A percentile compares a stretch with the other conserved stretches of the same genome.
phyloP scores from a whole-genome alignment of 2,329 filamentous ascomycete genomes.

The Metarhizium robertsii region DNA sequence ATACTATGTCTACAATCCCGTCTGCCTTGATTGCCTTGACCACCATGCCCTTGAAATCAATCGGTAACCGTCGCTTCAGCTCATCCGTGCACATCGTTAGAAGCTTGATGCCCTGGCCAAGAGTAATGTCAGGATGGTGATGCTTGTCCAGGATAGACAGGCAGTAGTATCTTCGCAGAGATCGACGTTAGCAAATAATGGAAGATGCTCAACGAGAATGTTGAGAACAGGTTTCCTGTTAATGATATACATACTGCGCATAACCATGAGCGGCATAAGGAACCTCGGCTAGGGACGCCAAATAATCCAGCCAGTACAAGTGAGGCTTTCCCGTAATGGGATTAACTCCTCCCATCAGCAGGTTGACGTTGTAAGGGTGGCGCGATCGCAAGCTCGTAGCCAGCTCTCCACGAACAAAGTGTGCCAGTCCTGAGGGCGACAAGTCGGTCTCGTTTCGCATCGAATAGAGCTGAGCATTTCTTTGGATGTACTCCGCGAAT shows the following conservation, averaged over 20 bases:
- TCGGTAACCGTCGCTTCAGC: conserved; percentile 89
- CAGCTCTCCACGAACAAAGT: conserved; percentile 90
- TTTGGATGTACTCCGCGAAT: conserved; percentile 99
- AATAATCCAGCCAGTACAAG: conserved; percentile 95
- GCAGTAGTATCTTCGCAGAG: conserved; percentile 72
- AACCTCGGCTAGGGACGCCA: conserved; percentile 77
- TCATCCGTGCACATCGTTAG: conserved; percentile 93
- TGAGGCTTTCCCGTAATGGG: conserved; percentile 83
- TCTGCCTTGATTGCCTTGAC: conserved; percentile 96
- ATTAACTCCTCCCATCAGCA: conserved; percentile 89
- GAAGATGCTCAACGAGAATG: neutral
- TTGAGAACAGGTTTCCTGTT: neutral
- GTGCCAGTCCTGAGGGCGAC: conserved; percentile 77
- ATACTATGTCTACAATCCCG: conserved; percentile 76
- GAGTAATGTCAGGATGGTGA: conserved; percentile 86
- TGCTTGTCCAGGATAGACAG: conserved; percentile 97
- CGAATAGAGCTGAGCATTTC: conserved; percentile 94
- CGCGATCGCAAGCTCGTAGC: conserved; percentile 83
- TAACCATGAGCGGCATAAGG: conserved; percentile 98
- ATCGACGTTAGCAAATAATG: conserved; percentile 3
- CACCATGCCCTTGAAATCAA: conserved; percentile 95
- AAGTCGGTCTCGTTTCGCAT: conserved; percentile 97
- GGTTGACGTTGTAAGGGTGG: conserved; percentile 94
- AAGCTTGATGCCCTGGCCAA: conserved; percentile 85
- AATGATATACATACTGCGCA: conserved; percentile 62